Evolutionary conservation across 2,329 filamentous ascomycete genomes (phyloP).

Genomic region (Monosporascus sp.): DNA sequence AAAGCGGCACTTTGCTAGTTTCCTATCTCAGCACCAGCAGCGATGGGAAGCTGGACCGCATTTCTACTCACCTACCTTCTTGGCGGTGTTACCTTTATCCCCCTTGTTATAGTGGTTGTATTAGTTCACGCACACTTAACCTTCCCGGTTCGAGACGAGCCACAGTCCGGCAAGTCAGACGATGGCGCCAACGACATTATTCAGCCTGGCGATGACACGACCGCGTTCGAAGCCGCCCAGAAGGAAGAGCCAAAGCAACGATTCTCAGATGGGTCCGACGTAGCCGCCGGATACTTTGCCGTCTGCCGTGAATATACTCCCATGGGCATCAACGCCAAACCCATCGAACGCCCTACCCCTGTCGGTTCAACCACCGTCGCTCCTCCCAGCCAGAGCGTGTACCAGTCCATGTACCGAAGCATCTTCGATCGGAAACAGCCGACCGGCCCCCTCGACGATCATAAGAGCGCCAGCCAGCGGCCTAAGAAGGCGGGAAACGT

Average conservation of each 20-base stretch:
- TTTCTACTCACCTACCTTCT: conserved; percentile 76
- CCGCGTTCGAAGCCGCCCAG: conserved; percentile 57
- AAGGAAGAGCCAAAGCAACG: conserved; percentile 57
- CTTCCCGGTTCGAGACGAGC: conserved; percentile 51
- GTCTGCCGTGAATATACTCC: conserved; percentile 90
- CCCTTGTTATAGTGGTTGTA: conserved; percentile 59
- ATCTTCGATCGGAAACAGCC: conserved; percentile 77
- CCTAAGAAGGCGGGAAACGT: conserved; percentile 73
- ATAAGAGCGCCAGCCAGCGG: conserved; percentile 44
- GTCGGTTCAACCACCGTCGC: conserved; percentile 70
- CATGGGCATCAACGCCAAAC: conserved; percentile 87
- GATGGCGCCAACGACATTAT: conserved; percentile 39
- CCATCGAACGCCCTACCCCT: conserved; percentile 79
- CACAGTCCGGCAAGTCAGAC: conserved; percentile 22
- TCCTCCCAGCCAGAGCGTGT: conserved; percentile 84
- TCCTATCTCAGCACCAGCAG: conserved; percentile 12
- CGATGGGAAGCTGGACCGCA: conserved; percentile 47
- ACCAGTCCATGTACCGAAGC: conserved; percentile 96
- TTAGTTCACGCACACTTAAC: conserved; percentile 65
- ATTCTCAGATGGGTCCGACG: conserved; percentile 61
- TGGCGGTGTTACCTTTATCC: conserved; percentile 84
- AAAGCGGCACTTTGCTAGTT: conserved; percentile 12
- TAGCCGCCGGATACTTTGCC: conserved; percentile 90
- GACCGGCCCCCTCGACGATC: conserved; percentile 42
- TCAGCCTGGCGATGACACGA: conserved; percentile 60